These are phyloP conservation scores for Verbascum thapsus DNA, from an alignment of 257 asterid genomes.

Conservation along the genomic window DNA sequence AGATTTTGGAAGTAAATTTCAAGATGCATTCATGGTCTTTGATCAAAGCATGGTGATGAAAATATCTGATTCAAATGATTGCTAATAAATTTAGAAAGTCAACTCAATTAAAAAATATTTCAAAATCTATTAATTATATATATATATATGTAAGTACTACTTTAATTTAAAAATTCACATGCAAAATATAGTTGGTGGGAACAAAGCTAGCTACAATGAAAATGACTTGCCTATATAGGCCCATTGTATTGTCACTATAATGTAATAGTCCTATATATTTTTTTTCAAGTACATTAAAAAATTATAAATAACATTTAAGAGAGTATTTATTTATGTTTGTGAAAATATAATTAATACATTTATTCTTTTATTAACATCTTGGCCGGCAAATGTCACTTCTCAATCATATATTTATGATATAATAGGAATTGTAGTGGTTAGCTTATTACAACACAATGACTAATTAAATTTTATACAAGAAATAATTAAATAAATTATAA, in stretches of 20 bases:
- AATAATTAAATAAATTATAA: too few species aligned
- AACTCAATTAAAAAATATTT: too few species aligned
- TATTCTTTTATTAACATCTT: too few species aligned
- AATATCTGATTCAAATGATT: conserved; percentile 7
- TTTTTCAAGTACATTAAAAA: neutral
- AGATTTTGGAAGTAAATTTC: too few species aligned
- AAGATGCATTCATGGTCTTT: neutral
- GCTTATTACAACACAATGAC: neutral
- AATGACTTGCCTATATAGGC: conserved; percentile 32
- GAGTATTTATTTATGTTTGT: too few species aligned
- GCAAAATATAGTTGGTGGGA: conserved; percentile 42
- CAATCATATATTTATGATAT: neutral
- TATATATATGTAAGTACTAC: neutral
- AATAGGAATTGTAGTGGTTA: neutral
- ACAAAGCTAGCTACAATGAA: conserved; percentile 40
- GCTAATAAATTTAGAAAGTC: too few species aligned
- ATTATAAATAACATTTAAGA: neutral
- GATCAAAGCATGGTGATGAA: neutral
- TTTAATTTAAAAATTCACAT: conserved; percentile 31
- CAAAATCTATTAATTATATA: neutral
- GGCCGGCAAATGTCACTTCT: too few species aligned
- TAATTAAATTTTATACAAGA: neutral
- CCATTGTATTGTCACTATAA: conserved; percentile 41
- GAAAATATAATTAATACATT: too few species aligned
- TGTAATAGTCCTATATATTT: too few species aligned